Percentiles rank a stretch among this genome's conserved stretches.
Conservation (phyloP, 1,139 yeast species). For the Arxiozyma bovina region DNA sequence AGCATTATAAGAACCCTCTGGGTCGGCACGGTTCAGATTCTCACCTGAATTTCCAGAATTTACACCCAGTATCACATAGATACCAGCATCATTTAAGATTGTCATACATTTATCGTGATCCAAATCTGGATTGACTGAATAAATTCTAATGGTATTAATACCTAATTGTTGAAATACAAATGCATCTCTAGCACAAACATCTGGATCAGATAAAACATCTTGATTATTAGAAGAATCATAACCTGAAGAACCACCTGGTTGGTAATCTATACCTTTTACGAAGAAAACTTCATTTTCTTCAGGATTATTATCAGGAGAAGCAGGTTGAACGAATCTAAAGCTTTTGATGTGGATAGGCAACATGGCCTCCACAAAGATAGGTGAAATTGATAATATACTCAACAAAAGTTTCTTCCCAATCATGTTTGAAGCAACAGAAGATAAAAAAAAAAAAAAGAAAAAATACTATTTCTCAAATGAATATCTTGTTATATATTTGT, state of each 20-base stretch:
- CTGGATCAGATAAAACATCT: slow-evolving; percentile 71
- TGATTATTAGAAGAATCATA: slow-evolving; percentile 33
- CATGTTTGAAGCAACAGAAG: background rate
- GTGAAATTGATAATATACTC: slow-evolving; percentile 10
- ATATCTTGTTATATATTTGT: slow-evolving; percentile 5
- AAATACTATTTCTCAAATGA: background rate
- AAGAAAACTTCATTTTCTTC: slow-evolving; percentile 42
- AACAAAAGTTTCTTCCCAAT: slow-evolving; percentile 6
- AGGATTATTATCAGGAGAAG: slow-evolving; percentile 26
- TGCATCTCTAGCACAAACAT: slow-evolving; percentile 72
- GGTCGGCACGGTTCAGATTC: slow-evolving; percentile 67
- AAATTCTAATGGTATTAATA: slow-evolving; percentile 61
- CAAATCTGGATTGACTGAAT: slow-evolving; percentile 66
- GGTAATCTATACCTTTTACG: slow-evolving; percentile 58
- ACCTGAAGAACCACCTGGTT: slow-evolving; percentile 65
- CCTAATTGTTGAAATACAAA: slow-evolving; percentile 67
- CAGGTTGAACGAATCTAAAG: slow-evolving; percentile 42
- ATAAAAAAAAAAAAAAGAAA: background rate
- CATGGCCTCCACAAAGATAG: slow-evolving; percentile 31
- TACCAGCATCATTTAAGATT: slow-evolving; percentile 77
- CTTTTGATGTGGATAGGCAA: slow-evolving; percentile 42
- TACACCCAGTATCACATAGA: slow-evolving; percentile 78
- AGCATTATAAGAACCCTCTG: slow-evolving; percentile 58
- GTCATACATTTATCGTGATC: slow-evolving; percentile 88
- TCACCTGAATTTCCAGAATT: slow-evolving; percentile 61